These are phyloP conservation scores for Calcarisporium arbuscula DNA, from an alignment of 2,329 filamentous ascomycete species.

Conservation along the genomic window DNA sequence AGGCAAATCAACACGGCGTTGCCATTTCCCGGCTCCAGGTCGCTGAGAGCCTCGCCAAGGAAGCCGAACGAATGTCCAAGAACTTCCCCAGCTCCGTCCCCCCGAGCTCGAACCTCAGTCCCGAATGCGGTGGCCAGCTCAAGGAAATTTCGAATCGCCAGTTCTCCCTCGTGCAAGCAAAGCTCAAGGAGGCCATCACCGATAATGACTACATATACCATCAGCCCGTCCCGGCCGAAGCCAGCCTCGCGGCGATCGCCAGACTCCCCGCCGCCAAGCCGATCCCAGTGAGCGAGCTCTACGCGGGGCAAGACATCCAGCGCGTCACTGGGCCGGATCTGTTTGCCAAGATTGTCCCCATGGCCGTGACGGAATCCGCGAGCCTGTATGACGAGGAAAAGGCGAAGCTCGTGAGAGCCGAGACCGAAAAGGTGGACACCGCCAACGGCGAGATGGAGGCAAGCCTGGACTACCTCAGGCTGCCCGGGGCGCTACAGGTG, in stretches of 20 bases:
- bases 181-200: conserved; percentile 68
- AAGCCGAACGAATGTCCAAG: conserved; percentile 69
- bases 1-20: conserved; percentile 78
- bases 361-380: conserved; percentile 92
- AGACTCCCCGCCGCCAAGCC: conserved; percentile 95
- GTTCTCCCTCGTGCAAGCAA: conserved; percentile 71
- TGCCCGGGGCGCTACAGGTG: conserved; percentile 84
- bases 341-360: conserved; percentile 92
- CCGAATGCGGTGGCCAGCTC: conserved; percentile 69
- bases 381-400: conserved; percentile 98
- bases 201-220: conserved; percentile 99
- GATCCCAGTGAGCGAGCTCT: conserved; percentile 93
- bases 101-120: conserved; percentile 72
- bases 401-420: conserved; percentile 86
- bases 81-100: conserved; percentile 76
- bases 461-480: conserved; percentile 84
- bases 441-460: conserved; percentile 95
- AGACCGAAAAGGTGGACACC: conserved; percentile 86
- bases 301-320: conserved; percentile 95
- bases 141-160: conserved; percentile 83
- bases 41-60: conserved; percentile 71
- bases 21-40: conserved; percentile 77
- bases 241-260: conserved; percentile 71
- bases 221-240: conserved; percentile 80
- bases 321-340: conserved; percentile 95